These are phyloP conservation scores for Umbelopsis sp. DNA, from an alignment of 192 early-diverging fungal genomes.

Conservation along the genomic window DNA sequence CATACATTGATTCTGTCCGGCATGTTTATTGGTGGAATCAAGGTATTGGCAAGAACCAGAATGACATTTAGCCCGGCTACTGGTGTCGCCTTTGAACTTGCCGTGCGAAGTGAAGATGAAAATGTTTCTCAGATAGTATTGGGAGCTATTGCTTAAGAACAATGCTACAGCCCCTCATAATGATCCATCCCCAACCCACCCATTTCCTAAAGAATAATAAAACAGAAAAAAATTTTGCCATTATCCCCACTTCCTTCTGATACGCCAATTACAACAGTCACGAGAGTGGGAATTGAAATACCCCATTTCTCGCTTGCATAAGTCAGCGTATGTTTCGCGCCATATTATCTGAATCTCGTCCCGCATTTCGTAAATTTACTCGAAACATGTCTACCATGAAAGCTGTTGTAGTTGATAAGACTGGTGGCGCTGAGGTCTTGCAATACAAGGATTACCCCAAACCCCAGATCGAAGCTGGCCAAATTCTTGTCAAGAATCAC, in stretches of 20 bases:
- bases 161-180: not conserved
- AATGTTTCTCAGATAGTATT: conserved; percentile 75
- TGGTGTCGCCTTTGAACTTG: conserved; percentile 93
- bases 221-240: too few relatives aligned
- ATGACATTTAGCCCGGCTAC: conserved; percentile 83
- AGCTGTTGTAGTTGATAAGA: conserved; percentile 53
- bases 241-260: too few relatives aligned
- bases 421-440: conserved; percentile 63
- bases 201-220: not conserved
- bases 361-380: not conserved
- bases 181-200: not conserved
- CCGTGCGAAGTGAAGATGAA: conserved; percentile 70
- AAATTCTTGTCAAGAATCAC: conserved; percentile 75
- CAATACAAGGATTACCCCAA: conserved; percentile 46
- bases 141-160: conserved; percentile 66
- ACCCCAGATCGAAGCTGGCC: conserved; percentile 50
- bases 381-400: conserved; percentile 41
- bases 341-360: not conserved
- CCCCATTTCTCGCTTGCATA: too few relatives aligned
- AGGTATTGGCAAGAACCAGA: conserved; percentile 77
- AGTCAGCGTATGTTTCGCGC: not conserved
- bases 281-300: too few relatives aligned
- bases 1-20: conserved; percentile 88
- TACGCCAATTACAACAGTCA: too few relatives aligned
- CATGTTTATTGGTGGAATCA: conserved; percentile 79